These are phyloP conservation scores for Fusarium sororula DNA, from an alignment of 2,329 filamentous ascomycete species.

Conservation along the genomic window DNA sequence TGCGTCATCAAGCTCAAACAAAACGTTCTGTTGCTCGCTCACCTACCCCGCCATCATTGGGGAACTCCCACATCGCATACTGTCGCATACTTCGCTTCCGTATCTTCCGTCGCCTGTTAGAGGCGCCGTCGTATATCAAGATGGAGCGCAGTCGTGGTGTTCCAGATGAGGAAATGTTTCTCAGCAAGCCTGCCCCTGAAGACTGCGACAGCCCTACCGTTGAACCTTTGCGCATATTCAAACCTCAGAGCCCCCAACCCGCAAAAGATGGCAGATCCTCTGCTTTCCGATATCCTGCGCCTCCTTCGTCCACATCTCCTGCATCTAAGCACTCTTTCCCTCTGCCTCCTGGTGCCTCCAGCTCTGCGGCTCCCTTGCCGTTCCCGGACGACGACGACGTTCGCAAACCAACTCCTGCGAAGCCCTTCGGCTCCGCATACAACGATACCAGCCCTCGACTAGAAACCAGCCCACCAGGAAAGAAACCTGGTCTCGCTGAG, in stretches of 20 bases:
- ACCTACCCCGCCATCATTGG: slow-evolving; percentile 26
- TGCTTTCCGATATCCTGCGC: slow-evolving; percentile 61
- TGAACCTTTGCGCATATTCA: slow-evolving; percentile 85
- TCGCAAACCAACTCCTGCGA: slow-evolving; percentile 56
- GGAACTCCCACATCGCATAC: slow-evolving; percentile 13
- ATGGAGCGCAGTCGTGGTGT: slow-evolving; percentile 69
- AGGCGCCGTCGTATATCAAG: slow-evolving; percentile 38
- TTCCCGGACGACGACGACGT: slow-evolving; percentile 77
- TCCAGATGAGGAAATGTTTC: slow-evolving; percentile 85
- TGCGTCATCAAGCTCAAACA: slow-evolving; percentile 10
- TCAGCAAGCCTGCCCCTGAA: slow-evolving; percentile 64
- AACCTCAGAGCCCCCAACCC: slow-evolving; percentile 74
- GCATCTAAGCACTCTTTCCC: slow-evolving; percentile 67
- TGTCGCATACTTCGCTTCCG: slow-evolving; percentile 8
- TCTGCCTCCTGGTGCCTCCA: slow-evolving; percentile 73
- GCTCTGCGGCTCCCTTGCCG: slow-evolving; percentile 71
- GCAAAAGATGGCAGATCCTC: slow-evolving; percentile 51
- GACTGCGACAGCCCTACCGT: slow-evolving; percentile 79
- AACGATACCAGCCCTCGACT: slow-evolving; percentile 65
- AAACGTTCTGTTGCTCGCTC: background rate
- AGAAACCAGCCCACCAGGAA: slow-evolving; percentile 63
- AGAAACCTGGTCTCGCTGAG: slow-evolving; percentile 77
- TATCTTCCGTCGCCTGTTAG: slow-evolving; percentile 1
- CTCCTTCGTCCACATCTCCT: slow-evolving; percentile 53
- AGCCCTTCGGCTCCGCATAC: slow-evolving; percentile 56